phyloP scores from a whole-genome alignment of 257 asterid genomes.

The Nicotiana noctiflora region DNA sequence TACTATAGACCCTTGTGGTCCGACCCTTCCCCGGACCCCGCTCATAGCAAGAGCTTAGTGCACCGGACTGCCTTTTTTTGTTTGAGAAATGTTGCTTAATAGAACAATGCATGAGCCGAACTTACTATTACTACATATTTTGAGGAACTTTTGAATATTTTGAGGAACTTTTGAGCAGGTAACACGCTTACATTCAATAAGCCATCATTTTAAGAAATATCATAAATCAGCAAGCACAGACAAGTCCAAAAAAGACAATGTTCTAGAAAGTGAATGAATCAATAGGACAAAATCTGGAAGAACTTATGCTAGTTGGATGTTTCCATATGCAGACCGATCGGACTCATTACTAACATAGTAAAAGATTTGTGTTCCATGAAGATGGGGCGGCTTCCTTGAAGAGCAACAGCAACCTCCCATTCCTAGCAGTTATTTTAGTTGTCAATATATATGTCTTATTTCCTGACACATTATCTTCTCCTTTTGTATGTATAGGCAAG shows the following conservation, averaged over 20 bases:
- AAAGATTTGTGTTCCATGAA: constrained; percentile 64
- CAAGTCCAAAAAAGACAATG: background rate
- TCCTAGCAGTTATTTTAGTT: constrained; percentile 8
- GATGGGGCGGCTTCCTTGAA: constrained; percentile 58
- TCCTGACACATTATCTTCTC: background rate
- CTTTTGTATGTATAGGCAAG: background rate
- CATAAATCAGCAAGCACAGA: background rate
- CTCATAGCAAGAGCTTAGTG: too few species aligned
- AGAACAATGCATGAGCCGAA: background rate
- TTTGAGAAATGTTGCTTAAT: background rate
- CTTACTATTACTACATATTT: too few species aligned
- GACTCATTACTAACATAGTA: constrained; percentile 53
- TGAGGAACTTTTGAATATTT: background rate
- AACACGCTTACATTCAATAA: background rate
- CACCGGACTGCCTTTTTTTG: too few species aligned
- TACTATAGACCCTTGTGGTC: too few species aligned
- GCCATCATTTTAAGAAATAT: background rate
- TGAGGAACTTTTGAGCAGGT: background rate
- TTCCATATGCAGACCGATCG: background rate
- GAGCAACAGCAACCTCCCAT: constrained; percentile 90
- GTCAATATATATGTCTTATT: background rate
- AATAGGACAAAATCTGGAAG: background rate
- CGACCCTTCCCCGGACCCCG: too few species aligned
- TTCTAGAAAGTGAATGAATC: background rate
- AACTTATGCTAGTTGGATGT: background rate